Evolutionary conservation across 345 rosid species (phyloP), one percentile per base, ranked within the genome.

Genomic region (Turnera subulata): DNA sequence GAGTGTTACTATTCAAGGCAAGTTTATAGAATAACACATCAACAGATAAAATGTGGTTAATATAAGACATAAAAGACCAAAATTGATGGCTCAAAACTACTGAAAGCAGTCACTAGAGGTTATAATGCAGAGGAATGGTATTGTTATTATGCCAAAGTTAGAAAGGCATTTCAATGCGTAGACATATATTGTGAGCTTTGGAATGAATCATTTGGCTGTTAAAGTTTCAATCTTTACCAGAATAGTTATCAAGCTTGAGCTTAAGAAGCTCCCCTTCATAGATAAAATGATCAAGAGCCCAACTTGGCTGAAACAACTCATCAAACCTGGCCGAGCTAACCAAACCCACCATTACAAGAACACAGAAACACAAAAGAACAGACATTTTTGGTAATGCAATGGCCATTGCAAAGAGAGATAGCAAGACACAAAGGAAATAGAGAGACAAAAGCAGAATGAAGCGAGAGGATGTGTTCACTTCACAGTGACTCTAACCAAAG

Each of bases 221-320:
- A 19, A 25, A 50, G 37, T 23, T 23, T 50, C 35, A 26, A 17
- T 17, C 5, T 26, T 50, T 78, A 94, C 99, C 99, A 38, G 99
- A 94, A 69, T 18, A 81, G 45, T 80, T 85, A 69, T 94, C 99
- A 55, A 94, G 99, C 62, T 81, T 94, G 72, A 94, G 93, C 69
- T 64, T 76, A 14, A 92, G 90, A 50, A 78, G 82, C 32, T 94
- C 96, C 48, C 99, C 97, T 53, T 94, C 92, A 46, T 79, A 75
- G 15, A 65, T 15, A 42, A 87, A 67, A 44, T 94, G 99, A 63
- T 94, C 97, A 33, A 62, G 55, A 40, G 99, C 97, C 99, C 99
- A 94, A 44, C 87, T 69, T 2, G 97, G 74, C 33, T 85, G 91
- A 51, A 71, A 94, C 6, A 90, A 87, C 26, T 94, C 91, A 2